Base-by-base conservation (phyloP, 148 eudicot species). In the Cornus suecica region DNA sequence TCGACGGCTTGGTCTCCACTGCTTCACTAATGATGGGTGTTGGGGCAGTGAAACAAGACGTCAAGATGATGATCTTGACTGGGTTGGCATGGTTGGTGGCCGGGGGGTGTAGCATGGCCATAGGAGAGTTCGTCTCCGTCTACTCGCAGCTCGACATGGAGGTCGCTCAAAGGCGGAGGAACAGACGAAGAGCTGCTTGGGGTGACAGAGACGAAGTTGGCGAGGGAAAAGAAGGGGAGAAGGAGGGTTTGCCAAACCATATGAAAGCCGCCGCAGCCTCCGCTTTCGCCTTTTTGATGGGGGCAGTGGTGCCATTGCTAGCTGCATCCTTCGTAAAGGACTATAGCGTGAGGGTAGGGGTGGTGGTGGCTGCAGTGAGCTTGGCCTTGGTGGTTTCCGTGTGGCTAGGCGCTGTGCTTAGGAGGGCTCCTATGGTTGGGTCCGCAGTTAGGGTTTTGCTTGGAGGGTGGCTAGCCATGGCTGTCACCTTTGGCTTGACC, bases 401-500 rank as follows among this genome's bases (percentile, higher is more conserved):
- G 41, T 76, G 83, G 79, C 74, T 85, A 52, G 87, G 84, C 27
- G 85, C 87, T 8, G 72, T 63, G 24, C 60, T 85, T 9, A 85
- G 83, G 25, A 73, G 66, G 70, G 81, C 79, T 7, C 83, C 85
- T 10, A 65, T 66, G 16, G 60, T 76, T 6, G 79, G 79, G 75
- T 69, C 85, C 8, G 48, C 81, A 3, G 22, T 77, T 54, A 82
- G 87, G 75, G 83, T 85, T 65, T 52, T 85, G 60, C 41, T 80
- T 18, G 84, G 87, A 64, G 87, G 87, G 15, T 85, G 87, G 87
- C 58, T 85, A 52, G 85, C 85, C 41, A 85, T 85, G 87, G 87
- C 79, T 25, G 27, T 76, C 2, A 76, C 79, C 41, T 76, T 76
- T 69, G 79, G 79, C 23, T 69, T 76, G 58, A 76, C 73, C 26